Base-by-base conservation (phyloP, 2,329 filamentous ascomycete species). In the Talaromyces sp. region DNA sequence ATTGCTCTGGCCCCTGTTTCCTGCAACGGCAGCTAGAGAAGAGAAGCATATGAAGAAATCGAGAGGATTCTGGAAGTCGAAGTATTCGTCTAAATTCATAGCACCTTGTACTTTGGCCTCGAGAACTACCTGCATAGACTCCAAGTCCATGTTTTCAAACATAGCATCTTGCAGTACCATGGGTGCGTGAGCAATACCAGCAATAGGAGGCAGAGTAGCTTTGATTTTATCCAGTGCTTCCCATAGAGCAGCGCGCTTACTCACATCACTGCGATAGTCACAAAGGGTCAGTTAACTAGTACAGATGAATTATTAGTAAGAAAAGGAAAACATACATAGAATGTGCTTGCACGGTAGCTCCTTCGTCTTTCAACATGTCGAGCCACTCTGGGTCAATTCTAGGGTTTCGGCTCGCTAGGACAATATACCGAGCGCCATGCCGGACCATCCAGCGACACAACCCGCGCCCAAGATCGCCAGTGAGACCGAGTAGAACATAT, bases 21-120 rank as follows among this genome's bases (percentile, higher is more conserved):
- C 67, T 0, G 65, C 37, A 2, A 70, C 40, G 15, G 53, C 56
- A 2, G 65, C 57, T 2, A 68, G 6, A 0, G 70, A 74, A 1
- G 72, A 75, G 53, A 71, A 68, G 15, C 70, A 50, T 40, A 75
- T 62, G 62, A 77, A 75, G 63, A 75, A 76, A 40, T 77, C 73
- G 2, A 76, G 65, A 5, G 57, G 41, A 15, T 59, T 37, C 21
- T 60, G 21, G 15, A 6, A 13, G 11, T 45, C 22, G 54, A 68
- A 70, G 22, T 54, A n/a, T 43, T 62, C 59, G 33, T 66, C 65
- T 2, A 68, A 59, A 17, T 56, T 56, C 1, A 62, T 56, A 3
- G 63, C 67, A 0, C 77, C 77, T 0, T 70, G 56, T 1, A 78
- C 70, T 63, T 78, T 79, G 76, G 76, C 36, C 0, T 62, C 58